Evolutionary conservation across 73 alveolate genomes (phyloP).

Genomic region (Blepharisma stoltei): DNA sequence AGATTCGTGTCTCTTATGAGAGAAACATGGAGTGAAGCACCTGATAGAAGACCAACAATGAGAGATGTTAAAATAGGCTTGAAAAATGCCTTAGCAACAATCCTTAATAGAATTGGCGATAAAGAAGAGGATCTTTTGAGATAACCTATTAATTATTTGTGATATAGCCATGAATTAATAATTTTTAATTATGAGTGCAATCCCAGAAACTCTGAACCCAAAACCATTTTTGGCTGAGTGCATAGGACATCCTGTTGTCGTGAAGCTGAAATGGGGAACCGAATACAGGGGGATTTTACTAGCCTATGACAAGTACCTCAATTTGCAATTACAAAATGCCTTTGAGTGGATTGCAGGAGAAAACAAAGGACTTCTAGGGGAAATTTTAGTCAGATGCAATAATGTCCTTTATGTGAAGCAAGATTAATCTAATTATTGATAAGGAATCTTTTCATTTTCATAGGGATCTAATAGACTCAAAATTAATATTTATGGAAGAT

Average conservation of each 20-base stretch:
- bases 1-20: neutral
- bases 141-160: too few relatives aligned
- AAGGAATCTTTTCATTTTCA: neutral
- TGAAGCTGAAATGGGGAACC: conserved; percentile 66
- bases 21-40: neutral
- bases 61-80: neutral
- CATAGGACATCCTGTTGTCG: conserved; percentile 46
- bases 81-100: too few relatives aligned
- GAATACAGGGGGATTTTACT: conserved; percentile 54
- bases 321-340: conserved; percentile 55
- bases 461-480: too few relatives aligned
- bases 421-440: conserved; percentile 10
- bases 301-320: conserved; percentile 51
- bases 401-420: conserved; percentile 56
- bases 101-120: too few relatives aligned
- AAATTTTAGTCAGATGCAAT: conserved; percentile 58
- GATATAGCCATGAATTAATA: neutral
- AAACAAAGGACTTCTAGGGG: conserved; percentile 59
- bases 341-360: conserved; percentile 60
- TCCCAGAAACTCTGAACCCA: conserved; percentile 44
- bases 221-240: conserved; percentile 58
- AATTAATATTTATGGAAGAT: too few relatives aligned
- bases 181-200: neutral
- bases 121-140: too few relatives aligned
- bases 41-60: neutral